Evolutionary conservation across 108 stramenopile species (phyloP), one percentile per base, ranked within the genome.

Genomic region (Pseudonitzschia delicatissima): DNA sequence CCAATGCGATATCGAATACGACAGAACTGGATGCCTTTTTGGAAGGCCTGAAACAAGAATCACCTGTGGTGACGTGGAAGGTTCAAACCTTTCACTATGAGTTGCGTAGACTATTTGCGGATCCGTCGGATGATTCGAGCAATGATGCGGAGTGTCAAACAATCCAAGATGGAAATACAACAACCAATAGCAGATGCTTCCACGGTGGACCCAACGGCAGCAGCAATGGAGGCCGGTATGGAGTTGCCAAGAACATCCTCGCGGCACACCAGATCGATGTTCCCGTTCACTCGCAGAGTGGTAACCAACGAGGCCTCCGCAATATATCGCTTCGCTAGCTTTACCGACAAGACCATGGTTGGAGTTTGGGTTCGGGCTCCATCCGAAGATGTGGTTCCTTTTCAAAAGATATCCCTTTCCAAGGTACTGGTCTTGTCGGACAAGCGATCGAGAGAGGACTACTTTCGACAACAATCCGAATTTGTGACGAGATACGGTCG

Each of bases 61-160:
- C 71, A 26, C 88, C 90, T 8, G 58, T 74, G 2, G 90, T 91
- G 5, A 71, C 67, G n/a, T 94, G 93, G 93, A 87, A 77, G 29
- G 85, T 94, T 5, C 69, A 83, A 20, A 83, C 83, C 27, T 94
- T 90, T 72, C 93, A 94, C 60, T 91, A 88, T 58, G 90, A 91
- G 58, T 64, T 76, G 45, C 61, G 81, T 32, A 77, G 76, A 45
- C 63, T 77, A 36, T 74, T 82, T 69, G 58, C 59, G 29, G n/a
- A 26, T 75, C 20, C 29, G 71, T 13, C 26, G 78, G 20, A 18
- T 72, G 23, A 49, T 73, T 39, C 66, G 66, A 27, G 50, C 73
- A 21, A 37, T 74, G 7, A n/a, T 50, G 2, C 59, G 59, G 17
- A 67, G 49, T 45, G 0, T 62, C 17, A 36, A 39, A 27, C 39